Base-by-base conservation (phyloP, 139 green algal species). In the Pseudopediastrum boryanum region DNA sequence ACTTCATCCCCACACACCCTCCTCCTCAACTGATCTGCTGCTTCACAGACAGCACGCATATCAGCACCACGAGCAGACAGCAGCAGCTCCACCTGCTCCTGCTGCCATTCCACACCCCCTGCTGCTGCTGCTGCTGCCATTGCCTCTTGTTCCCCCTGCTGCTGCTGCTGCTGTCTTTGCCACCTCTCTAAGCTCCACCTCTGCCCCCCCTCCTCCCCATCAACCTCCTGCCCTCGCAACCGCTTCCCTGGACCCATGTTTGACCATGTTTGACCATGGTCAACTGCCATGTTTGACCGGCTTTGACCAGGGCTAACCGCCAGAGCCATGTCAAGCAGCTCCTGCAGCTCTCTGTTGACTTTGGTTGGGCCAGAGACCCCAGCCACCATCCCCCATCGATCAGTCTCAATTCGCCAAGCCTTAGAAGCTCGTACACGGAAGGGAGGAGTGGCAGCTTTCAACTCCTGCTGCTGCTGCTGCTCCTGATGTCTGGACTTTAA, bases 41-140 rank as follows among this genome's bases (percentile, higher is more conserved):
- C 89, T 2, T 33, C 10, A 39, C 84, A 84, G 3, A 96, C 84
- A 1, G 85, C 85, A 0, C 71, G 33, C 43, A 92, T 90, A 75
- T 96, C 92, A 2, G 82, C 82, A 1, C 93, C 93, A 1, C 93
- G 52, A 10, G 86, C 78, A 4, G 36, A 35, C 39, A 97, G 90
- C 66, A 96, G 81, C 62, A 73, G 25, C 65, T 77, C 75, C 7
- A 95, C 78, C 8, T 95, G 93, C 0, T 64, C 67, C 68, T 85
- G 73, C 7, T 3, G 79, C 58, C 90, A 72, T 5, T 52, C n/a
- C 16, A 5, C 38, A 1, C 2, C 39, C 69, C 2, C 12, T 2
- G 1, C 12, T 9, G 38, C 31, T 25, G 12, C 44, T 50, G 29
- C 73, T 63, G 59, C 42, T 70, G 67, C n/a, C 10, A 6, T 58